Base-by-base conservation (phyloP, 441 rosid genomes). In the Pelargonium citronellum region DNA sequence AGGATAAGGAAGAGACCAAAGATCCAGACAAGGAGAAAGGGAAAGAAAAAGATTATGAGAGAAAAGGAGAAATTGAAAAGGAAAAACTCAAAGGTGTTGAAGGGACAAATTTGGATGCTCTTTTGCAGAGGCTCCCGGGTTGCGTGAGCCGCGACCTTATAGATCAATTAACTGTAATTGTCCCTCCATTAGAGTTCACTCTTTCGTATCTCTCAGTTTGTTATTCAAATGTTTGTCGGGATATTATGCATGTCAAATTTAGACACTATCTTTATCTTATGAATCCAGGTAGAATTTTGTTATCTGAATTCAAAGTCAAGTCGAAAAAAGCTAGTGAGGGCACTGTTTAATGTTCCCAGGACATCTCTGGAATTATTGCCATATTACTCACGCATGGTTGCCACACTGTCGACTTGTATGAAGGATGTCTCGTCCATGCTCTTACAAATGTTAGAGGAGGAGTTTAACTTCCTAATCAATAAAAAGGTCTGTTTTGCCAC, bases 141-240 rank as follows among this genome's bases (percentile, higher is more conserved):
- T 96, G 94, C 64, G 96, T 95, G 64, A 85, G 94, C 87, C 92
- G 99, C 68, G 99, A 92, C 81, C 98, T 95, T 73, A 95, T 95
- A 71, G 99, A 95, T 84, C 99, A 95, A 73, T 75, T 92, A 79
- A 85, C 98, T 58, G 98, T 95, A 86, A 82, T 79, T 20, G 70
- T 68, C 64, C 65, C 73, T 81, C 67, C 79, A 51, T 68, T 15
- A 16, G 51, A 34, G 62, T 13, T 76, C 77, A 30, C 41, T 41
- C 60, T 77, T 60, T 68, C 57, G 69, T 57, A 3, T 51, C 24
- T 55, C 63, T 16, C 39, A 34, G 5, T 70, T 10, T 41, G 58
- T 51, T 53, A 7, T 47, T 67, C 10, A 20, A n/a, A 13, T 20
- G 0, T 66, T 13, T 1, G 12, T 70, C 51, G 60, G 49, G 17